Conservation (phyloP, 2,329 filamentous ascomycete species). For the Exophiala bonariae region DNA sequence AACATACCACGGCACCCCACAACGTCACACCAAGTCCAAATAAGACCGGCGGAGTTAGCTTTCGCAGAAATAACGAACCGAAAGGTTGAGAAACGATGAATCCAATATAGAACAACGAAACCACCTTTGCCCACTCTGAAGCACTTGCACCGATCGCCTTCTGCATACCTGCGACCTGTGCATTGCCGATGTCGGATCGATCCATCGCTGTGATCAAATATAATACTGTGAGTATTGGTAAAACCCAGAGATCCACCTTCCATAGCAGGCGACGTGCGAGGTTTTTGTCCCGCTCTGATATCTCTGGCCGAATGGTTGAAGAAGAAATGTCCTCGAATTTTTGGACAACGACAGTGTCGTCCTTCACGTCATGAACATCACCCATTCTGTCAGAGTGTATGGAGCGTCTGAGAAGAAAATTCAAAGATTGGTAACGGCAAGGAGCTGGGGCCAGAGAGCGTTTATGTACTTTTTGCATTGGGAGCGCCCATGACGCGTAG, state of each 20-base stretch:
- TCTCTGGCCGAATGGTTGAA: no score
- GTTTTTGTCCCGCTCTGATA: no score
- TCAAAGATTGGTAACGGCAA: no score
- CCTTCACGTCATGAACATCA: no score
- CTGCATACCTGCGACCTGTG: slow-evolving; percentile 24
- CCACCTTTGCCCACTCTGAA: slow-evolving; percentile 16
- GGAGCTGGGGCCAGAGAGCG: no score
- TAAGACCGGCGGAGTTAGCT: slow-evolving; percentile 7
- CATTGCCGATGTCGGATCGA: slow-evolving; percentile 19
- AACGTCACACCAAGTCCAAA: slow-evolving; percentile 13
- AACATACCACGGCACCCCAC: slow-evolving; percentile 17
- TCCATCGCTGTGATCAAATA: neutral
- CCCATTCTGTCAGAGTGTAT: no score
- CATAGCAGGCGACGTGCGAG: neutral
- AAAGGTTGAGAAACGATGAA: slow-evolving; percentile 20
- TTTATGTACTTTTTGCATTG: no score
- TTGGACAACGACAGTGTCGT: no score
- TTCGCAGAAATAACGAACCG: slow-evolving; percentile 13
- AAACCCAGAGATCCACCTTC: slow-evolving; percentile 7
- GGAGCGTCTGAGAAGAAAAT: no score
- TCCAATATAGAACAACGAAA: slow-evolving; percentile 22
- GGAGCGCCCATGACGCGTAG: no score
- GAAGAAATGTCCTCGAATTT: no score
- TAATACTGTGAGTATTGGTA: neutral
- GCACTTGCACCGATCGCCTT: slow-evolving; percentile 8